Evolutionary conservation across 805 yeast species (phyloP), one percentile per base, ranked within the genome.

Genomic region (Ogataea methylovora): DNA sequence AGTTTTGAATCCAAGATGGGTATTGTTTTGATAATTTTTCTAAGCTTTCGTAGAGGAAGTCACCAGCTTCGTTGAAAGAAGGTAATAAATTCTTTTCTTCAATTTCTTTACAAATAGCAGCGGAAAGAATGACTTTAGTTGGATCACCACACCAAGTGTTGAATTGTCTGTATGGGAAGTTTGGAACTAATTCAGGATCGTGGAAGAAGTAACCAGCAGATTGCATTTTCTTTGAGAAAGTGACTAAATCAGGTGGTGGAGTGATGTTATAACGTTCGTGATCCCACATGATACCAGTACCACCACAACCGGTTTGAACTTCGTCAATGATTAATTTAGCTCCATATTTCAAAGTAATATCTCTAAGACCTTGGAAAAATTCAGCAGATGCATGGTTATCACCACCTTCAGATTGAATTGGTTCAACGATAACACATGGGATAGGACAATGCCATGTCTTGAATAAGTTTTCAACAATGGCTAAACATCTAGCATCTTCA

Each of bases 91-190:
- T 71, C 54, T 82, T 60, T 46, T 74, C 73, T 32, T 64, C 60
- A 32, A 82, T 65, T 63, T 84, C 87, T 44, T 70, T 56, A 49
- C 74, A 75, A 53, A 84, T 81, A 44, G 84, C 76, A 51, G 81
- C 78, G 37, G 88, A 83, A 49, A 85, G 67, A 49, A 84, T 65
- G 56, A 82, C 71, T 62, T 79, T 76, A 39, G 87, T 80, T 57
- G 94, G 88, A 63, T 84, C 94, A 51, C 94, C 94, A 64, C 90
- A 82, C 94, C 94, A 84, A 39, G 94, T 84, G 76, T 84, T 84
- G 73, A 84, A 84, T 69, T 84, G 94, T 60, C 94, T 76, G 71
- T 80, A 84, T n/a, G 94, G 77, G 52, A 61, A 58, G 60, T 76
- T 69, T 51, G 94, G 94, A 46, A 79, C 69, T 40, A 84, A 62